A percentile compares a stretch with the other conserved stretches of the same genome.
phyloP scores from a whole-genome alignment of 768 basidiomycete genomes.

The Russula earlei region DNA sequence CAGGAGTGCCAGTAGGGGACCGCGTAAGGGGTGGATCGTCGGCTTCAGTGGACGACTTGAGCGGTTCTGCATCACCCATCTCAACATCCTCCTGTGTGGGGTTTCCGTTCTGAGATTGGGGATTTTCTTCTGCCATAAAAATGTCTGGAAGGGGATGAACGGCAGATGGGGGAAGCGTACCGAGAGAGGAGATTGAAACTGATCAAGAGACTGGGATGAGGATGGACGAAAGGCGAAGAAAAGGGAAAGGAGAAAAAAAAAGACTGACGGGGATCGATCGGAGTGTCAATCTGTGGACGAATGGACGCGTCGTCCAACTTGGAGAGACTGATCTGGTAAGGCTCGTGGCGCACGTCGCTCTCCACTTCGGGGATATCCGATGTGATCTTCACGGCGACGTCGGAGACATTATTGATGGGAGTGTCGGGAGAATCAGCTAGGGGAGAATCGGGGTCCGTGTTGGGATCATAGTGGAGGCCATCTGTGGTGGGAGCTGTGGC shows the following conservation, averaged over 20 bases:
- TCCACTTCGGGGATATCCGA: constrained; percentile 54
- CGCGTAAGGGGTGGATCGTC: constrained; percentile 22
- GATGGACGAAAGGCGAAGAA: not conserved
- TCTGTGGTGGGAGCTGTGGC: constrained; percentile 23
- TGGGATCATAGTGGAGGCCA: constrained; percentile 16
- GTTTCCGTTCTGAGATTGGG: constrained; percentile 1
- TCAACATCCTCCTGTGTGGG: constrained; percentile 14
- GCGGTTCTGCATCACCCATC: constrained; percentile 23
- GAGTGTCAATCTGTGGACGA: constrained; percentile 36
- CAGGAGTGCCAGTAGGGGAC: constrained; percentile 21
- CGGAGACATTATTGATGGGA: constrained; percentile 42
- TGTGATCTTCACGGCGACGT: constrained; percentile 53
- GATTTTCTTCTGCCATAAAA: constrained; percentile 42
- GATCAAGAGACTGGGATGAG: constrained; percentile 21
- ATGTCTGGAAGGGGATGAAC: constrained; percentile 43
- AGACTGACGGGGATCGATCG: constrained; percentile 42
- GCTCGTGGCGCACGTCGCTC: constrained; percentile 59
- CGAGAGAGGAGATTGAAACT: constrained; percentile 38
- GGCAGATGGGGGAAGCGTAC: constrained; percentile 38
- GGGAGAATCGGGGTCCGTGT: constrained; percentile 17
- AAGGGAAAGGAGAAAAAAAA: constrained; percentile 17
- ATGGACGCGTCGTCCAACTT: constrained; percentile 34
- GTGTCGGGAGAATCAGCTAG: constrained; percentile 47
- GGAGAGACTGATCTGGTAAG: constrained; percentile 40
- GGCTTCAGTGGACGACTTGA: constrained; percentile 20